phyloP scores from a whole-genome alignment of 805 yeast genomes.

The Candida oleophila region DNA sequence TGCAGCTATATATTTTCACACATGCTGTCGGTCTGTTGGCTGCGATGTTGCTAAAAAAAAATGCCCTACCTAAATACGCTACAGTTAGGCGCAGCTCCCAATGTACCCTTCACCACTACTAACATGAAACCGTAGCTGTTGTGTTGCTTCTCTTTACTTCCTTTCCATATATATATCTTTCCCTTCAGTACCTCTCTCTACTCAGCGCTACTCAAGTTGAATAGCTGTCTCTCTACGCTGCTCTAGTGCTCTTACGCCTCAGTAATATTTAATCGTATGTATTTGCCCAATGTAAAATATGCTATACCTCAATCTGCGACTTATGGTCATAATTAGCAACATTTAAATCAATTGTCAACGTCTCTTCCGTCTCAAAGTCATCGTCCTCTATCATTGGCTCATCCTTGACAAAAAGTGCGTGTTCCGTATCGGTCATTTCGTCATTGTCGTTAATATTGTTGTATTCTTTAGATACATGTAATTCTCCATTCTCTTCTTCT shows the following conservation, averaged over 20 bases:
- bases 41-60: no score
- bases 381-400: slow-evolving; percentile 8
- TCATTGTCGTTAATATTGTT: slow-evolving; percentile 6
- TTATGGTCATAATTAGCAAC: slow-evolving; percentile 10
- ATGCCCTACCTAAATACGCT: no score
- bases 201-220: not conserved
- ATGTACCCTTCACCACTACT: no score
- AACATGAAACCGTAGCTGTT: no score
- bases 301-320: slow-evolving; percentile 2
- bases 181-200: not conserved
- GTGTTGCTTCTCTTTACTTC: no score
- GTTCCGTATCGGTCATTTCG: slow-evolving; percentile 7
- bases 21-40: no score
- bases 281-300: no score
- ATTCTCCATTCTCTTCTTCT: slow-evolving; percentile 9
- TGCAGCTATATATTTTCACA: no score
- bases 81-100: no score
- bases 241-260: no score
- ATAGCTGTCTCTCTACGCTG: no score
- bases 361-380: slow-evolving; percentile 12
- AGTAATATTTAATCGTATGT: no score
- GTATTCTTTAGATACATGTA: slow-evolving; percentile 8
- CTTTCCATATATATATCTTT: not conserved
- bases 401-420: slow-evolving; percentile 2
- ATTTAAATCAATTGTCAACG: slow-evolving; percentile 20